These are phyloP conservation scores for Lachancea fermentati DNA, from an alignment of 805 yeast genomes.

Conservation along the genomic window DNA sequence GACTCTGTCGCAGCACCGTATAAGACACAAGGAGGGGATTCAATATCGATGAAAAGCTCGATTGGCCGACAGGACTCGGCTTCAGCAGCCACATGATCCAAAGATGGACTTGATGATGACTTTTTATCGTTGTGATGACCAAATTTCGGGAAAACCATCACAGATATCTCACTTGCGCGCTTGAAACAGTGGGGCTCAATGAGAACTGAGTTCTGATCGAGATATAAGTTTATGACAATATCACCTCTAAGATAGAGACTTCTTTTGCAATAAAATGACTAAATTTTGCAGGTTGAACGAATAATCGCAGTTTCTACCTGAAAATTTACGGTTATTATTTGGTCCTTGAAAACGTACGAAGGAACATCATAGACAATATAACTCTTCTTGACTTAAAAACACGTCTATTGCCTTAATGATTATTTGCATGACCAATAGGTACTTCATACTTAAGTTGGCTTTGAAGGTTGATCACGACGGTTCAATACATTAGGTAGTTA, in stretches of 20 bases:
- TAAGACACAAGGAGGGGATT: constrained; percentile 85
- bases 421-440: too few relatives aligned
- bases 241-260: too few relatives aligned
- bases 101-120: constrained; percentile 6
- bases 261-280: background rate
- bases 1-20: constrained; percentile 77
- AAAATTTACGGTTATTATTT: too few relatives aligned
- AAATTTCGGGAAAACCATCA: constrained; percentile 16
- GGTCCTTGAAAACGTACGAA: background rate
- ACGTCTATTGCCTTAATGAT: too few relatives aligned
- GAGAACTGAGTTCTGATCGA: too few relatives aligned
- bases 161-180: background rate
- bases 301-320: background rate
- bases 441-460: too few relatives aligned
- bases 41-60: constrained; percentile 57
- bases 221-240: too few relatives aligned
- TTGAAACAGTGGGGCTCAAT: background rate
- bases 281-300: background rate
- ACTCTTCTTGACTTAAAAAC: too few relatives aligned
- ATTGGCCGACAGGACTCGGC: constrained; percentile 30
- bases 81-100: constrained; percentile 11
- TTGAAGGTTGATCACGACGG: too few relatives aligned
- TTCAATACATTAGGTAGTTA: too few relatives aligned
- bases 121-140: constrained; percentile 9
- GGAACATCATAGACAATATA: background rate